These are phyloP conservation scores for Aschersonia sp. DNA, from an alignment of 2,329 filamentous ascomycete genomes.

Conservation along the genomic window DNA sequence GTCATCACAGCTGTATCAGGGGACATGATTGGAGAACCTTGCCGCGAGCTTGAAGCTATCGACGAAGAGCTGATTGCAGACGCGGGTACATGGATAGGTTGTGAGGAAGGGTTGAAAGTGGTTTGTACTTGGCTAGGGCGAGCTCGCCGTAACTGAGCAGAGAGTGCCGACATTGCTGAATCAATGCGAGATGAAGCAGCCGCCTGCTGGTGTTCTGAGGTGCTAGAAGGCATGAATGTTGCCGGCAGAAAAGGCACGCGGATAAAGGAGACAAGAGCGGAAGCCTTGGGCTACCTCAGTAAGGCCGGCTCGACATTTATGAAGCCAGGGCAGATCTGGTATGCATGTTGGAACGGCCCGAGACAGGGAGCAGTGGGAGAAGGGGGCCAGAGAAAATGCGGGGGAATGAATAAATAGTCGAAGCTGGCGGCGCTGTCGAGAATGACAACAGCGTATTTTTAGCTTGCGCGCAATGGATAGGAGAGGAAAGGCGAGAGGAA, in stretches of 20 bases:
- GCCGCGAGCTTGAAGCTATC: constrained; percentile 37
- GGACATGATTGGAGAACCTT: constrained; percentile 42
- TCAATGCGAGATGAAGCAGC: constrained; percentile 11
- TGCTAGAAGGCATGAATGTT: constrained; percentile 9
- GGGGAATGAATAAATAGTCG: constrained; percentile 1
- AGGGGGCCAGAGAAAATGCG: constrained; percentile 3
- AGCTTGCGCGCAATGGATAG: background rate
- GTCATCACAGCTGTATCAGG: constrained; percentile 37
- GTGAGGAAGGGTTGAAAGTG: constrained; percentile 17
- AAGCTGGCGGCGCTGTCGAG: background rate
- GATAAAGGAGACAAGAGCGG: constrained; percentile 10
- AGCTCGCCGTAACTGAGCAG: constrained; percentile 22
- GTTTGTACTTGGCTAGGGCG: constrained; percentile 35
- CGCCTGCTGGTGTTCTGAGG: constrained; percentile 11
- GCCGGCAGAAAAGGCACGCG: too few relatives aligned
- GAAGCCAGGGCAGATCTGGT: constrained; percentile 15
- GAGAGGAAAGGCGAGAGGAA: background rate
- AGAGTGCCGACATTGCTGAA: constrained; percentile 27
- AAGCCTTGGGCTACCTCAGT: constrained; percentile 8
- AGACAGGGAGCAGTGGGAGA: constrained; percentile 6
- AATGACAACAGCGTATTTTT: constrained; percentile 1
- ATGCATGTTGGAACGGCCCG: constrained; percentile 20
- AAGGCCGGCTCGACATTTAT: constrained; percentile 23
- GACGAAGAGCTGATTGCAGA: constrained; percentile 43
- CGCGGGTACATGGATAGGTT: constrained; percentile 19